A percentile compares a stretch with the other conserved stretches of the same genome.
Conservation (phyloP, 805 yeast genomes). For the Spathaspora passalidarum region DNA sequence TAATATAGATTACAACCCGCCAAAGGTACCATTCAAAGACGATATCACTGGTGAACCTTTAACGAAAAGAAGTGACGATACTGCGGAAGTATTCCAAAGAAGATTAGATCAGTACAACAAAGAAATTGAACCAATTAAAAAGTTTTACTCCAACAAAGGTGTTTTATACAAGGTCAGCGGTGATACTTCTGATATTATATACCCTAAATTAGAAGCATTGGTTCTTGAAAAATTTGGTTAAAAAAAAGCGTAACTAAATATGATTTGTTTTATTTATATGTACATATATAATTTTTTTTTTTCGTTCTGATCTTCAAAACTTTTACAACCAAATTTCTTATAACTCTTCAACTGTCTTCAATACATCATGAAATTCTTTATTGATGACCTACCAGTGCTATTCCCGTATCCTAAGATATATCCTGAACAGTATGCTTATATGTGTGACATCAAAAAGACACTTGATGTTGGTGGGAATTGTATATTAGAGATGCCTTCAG, state of each 20-base stretch:
- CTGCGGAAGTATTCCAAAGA: constrained; percentile 64
- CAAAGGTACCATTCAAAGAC: constrained; percentile 74
- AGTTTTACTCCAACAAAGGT: constrained; percentile 47
- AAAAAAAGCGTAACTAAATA: too few relatives aligned
- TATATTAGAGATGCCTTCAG: constrained; percentile 98
- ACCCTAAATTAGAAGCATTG: constrained; percentile 56
- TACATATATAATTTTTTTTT: not conserved
- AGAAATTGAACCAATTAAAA: constrained; percentile 61
- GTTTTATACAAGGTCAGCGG: constrained; percentile 63
- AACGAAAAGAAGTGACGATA: constrained; percentile 79
- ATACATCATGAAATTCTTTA: constrained; percentile 63
- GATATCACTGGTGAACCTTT: constrained; percentile 89
- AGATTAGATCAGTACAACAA: constrained; percentile 62
- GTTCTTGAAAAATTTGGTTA: constrained; percentile 10
- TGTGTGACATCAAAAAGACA: constrained; percentile 92
- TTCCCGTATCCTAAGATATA: constrained; percentile 96
- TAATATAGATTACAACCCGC: constrained; percentile 85
- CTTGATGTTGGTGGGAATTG: constrained; percentile 96
- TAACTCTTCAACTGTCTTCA: too few relatives aligned
- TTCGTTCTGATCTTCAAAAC: too few relatives aligned
- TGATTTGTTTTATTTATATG: too few relatives aligned
- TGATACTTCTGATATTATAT: constrained; percentile 78
- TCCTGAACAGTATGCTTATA: constrained; percentile 97
- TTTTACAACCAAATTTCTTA: too few relatives aligned
- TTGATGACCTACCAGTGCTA: constrained; percentile 92